Percentiles rank a stretch among this genome's conserved stretches.
These are phyloP conservation scores for Scortechinia acanthostroma DNA, from an alignment of 2,329 filamentous ascomycete genomes.

Conservation along the genomic window DNA sequence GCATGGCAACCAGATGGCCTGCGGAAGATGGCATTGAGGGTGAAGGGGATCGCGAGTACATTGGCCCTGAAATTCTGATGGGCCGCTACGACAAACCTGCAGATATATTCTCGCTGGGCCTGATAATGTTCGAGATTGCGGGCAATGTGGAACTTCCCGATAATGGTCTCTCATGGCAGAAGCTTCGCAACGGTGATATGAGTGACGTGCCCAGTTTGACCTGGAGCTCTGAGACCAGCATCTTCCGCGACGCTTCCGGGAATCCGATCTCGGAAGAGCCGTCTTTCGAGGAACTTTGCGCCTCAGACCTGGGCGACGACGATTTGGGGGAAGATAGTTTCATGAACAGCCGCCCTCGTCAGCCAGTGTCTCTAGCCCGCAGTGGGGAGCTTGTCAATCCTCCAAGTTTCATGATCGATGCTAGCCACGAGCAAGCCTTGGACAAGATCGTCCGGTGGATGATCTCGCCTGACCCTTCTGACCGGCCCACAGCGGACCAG, in stretches of 20 bases:
- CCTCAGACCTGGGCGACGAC: constrained; percentile 24
- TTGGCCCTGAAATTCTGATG: constrained; percentile 83
- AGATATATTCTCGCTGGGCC: constrained; percentile 86
- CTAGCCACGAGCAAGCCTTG: constrained; percentile 65
- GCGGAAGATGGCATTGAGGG: constrained; percentile 72
- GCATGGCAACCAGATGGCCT: constrained; percentile 73
- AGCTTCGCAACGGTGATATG: constrained; percentile 80
- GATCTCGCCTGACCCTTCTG: constrained; percentile 68
- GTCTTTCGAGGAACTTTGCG: constrained; percentile 15
- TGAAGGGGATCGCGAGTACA: constrained; percentile 93
- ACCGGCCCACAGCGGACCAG: constrained; percentile 69
- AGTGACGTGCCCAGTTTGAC: constrained; percentile 83
- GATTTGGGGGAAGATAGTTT: constrained; percentile 16
- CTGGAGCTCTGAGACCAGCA: constrained; percentile 65
- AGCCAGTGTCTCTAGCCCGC: constrained; percentile 1
- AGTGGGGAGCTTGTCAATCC: constrained; percentile 44
- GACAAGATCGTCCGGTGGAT: constrained; percentile 82
- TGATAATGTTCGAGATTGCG: constrained; percentile 90
- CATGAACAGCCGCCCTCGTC: constrained; percentile 4
- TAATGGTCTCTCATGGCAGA: constrained; percentile 85
- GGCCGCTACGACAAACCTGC: constrained; percentile 84
- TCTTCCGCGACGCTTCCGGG: constrained; percentile 69
- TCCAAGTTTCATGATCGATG: constrained; percentile 83
- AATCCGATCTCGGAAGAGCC: constrained; percentile 45
- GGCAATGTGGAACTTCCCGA: constrained; percentile 90